Percentiles rank a stretch among this genome's conserved stretches.
phyloP scores from a whole-genome alignment of 1,284 basidiomycete species.

The Phellopilus nigrolimitatus region DNA sequence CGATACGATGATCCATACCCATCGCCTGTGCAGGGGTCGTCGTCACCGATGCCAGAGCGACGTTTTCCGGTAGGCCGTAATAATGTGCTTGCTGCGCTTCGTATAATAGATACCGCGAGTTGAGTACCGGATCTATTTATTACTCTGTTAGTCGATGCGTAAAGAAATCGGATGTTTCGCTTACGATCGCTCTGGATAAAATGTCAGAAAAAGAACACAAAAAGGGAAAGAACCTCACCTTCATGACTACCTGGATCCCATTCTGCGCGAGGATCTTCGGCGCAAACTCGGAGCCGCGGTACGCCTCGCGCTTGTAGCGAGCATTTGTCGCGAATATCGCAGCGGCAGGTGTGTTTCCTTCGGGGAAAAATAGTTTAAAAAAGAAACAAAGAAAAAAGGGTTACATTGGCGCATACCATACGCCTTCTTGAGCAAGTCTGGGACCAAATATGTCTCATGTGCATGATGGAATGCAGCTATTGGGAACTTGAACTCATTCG shows the following conservation, averaged over 20 bases:
- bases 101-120: slow-evolving; percentile 75
- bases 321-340: slow-evolving; percentile 69
- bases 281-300: slow-evolving; percentile 82
- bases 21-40: slow-evolving; percentile 73
- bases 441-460: slow-evolving; percentile 75
- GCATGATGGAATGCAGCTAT: slow-evolving; percentile 80
- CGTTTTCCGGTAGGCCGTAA: slow-evolving; percentile 55
- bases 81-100: slow-evolving; percentile 89
- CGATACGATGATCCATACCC: slow-evolving; percentile 80
- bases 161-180: neutral
- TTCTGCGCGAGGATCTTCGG: slow-evolving; percentile 76
- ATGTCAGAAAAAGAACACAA: neutral
- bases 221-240: too few species aligned
- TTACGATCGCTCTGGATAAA: neutral
- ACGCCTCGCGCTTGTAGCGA: slow-evolving; percentile 86
- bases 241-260: slow-evolving; percentile 74
- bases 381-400: neutral
- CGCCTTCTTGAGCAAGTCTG: slow-evolving; percentile 66
- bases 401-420: slow-evolving; percentile 41
- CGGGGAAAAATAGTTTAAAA: neutral
- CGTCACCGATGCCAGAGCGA: slow-evolving; percentile 72
- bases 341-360: slow-evolving; percentile 58
- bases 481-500: slow-evolving; percentile 76
- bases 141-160: neutral
- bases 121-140: slow-evolving; percentile 51